phyloP scores from a whole-genome alignment of 1,284 basidiomycete genomes.

The Takashimella tepidaria region DNA sequence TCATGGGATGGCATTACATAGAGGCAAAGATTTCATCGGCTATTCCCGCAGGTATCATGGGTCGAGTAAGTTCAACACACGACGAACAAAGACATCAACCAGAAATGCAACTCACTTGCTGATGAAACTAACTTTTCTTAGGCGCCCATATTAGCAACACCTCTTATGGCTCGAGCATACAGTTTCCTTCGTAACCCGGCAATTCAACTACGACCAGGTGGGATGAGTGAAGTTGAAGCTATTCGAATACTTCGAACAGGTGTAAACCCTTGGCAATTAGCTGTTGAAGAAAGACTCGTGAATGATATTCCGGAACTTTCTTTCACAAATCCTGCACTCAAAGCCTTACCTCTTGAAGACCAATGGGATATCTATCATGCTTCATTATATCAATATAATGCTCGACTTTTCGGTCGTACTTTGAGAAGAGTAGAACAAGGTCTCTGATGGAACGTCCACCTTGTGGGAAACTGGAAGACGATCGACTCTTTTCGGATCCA shows the following conservation, averaged over 20 bases:
- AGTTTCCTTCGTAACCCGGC: background rate
- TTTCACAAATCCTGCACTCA: background rate
- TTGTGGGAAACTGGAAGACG: too few relatives aligned
- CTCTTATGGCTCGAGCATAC: background rate
- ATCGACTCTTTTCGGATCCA: too few relatives aligned
- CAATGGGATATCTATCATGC: background rate
- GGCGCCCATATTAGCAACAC: background rate
- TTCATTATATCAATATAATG: background rate
- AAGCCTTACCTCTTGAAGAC: background rate
- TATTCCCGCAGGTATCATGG: background rate
- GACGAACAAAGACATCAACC: too few relatives aligned
- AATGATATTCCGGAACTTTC: background rate
- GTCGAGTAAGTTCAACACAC: too few relatives aligned
- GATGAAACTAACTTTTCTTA: conserved; percentile 5
- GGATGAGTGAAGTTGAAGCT: background rate
- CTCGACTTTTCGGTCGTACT: background rate
- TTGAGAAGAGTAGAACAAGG: too few relatives aligned
- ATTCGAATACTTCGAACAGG: background rate
- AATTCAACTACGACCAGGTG: background rate
- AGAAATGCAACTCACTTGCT: conserved; percentile 14
- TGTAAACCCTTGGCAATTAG: background rate
- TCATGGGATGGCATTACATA: background rate
- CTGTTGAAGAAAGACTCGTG: background rate
- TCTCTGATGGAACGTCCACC: too few relatives aligned
- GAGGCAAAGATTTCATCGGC: background rate